These are phyloP conservation scores for Monosporascus sp. DNA, from an alignment of 2,329 filamentous ascomycete species.

Conservation along the genomic window DNA sequence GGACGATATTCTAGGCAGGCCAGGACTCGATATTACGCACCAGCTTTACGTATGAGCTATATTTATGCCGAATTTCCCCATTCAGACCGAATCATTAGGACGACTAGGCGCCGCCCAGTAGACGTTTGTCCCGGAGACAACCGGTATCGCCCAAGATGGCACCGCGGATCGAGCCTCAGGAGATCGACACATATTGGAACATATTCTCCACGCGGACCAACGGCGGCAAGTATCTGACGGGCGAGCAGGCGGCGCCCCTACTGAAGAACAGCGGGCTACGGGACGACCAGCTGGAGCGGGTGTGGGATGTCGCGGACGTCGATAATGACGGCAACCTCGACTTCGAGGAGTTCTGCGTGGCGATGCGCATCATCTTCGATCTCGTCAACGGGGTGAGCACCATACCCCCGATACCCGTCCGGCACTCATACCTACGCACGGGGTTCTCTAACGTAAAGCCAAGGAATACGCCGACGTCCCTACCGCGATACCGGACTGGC, in stretches of 20 bases:
- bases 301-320: constrained; percentile 96
- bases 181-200: constrained; percentile 63
- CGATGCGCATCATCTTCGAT: constrained; percentile 97
- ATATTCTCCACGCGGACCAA: constrained; percentile 57
- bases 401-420: constrained; percentile 27
- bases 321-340: constrained; percentile 96
- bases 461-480: constrained; percentile 92
- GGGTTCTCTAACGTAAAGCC: constrained; percentile 7
- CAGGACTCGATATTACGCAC: no score
- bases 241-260: constrained; percentile 57
- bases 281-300: constrained; percentile 80
- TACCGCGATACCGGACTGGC: constrained; percentile 81
- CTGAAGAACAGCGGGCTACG: constrained; percentile 59
- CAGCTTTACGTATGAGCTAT: not conserved
- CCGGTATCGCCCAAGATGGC: constrained; percentile 37
- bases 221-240: constrained; percentile 54
- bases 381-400: constrained; percentile 76
- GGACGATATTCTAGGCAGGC: no score
- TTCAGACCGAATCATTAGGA: not conserved
- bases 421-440: not conserved
- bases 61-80: not conserved
- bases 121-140: not conserved
- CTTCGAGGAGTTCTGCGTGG: constrained; percentile 99
- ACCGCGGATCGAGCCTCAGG: constrained; percentile 56
- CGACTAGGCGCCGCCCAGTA: no score